phyloP scores from a whole-genome alignment of 2,329 filamentous ascomycete species.

The Exophiala mesophila region DNA sequence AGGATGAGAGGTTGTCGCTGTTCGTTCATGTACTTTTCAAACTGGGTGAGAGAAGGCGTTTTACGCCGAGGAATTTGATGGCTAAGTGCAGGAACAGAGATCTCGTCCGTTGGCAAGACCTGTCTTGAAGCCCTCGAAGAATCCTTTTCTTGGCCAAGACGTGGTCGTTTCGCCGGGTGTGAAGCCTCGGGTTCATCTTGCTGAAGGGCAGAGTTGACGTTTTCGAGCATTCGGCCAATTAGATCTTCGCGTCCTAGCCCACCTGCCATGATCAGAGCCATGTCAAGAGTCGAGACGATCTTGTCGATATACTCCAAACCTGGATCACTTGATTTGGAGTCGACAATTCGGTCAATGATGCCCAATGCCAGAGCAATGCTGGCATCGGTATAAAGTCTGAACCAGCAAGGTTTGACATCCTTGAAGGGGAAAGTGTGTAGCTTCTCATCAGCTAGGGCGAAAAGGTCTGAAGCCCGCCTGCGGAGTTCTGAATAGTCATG shows the following conservation, averaged over 20 bases:
- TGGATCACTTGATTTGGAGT: background rate
- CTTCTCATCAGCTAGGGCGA: conserved; percentile 48
- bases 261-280: conserved; percentile 69
- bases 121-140: background rate
- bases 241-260: conserved; percentile 52
- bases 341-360: conserved; percentile 25
- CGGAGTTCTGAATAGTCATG: conserved; percentile 23
- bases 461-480: conserved; percentile 37
- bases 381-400: conserved; percentile 54
- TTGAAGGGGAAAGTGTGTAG: conserved; percentile 54
- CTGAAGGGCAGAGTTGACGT: conserved; percentile 1
- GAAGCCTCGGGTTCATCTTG: conserved; percentile 1
- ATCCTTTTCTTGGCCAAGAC: background rate
- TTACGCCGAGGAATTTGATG: conserved; percentile 38
- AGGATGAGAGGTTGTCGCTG: conserved; percentile 62
- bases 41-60: conserved; percentile 52
- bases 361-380: conserved; percentile 45
- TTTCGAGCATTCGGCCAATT: conserved; percentile 30
- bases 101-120: conserved; percentile 7
- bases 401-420: conserved; percentile 53
- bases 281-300: conserved; percentile 65
- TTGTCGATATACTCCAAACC: conserved; percentile 40
- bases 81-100: conserved; percentile 32
- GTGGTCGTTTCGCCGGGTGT: conserved; percentile 7
- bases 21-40: conserved; percentile 56